Conservation (phyloP, 2,329 filamentous ascomycete species). For the Fusarium sp. region DNA sequence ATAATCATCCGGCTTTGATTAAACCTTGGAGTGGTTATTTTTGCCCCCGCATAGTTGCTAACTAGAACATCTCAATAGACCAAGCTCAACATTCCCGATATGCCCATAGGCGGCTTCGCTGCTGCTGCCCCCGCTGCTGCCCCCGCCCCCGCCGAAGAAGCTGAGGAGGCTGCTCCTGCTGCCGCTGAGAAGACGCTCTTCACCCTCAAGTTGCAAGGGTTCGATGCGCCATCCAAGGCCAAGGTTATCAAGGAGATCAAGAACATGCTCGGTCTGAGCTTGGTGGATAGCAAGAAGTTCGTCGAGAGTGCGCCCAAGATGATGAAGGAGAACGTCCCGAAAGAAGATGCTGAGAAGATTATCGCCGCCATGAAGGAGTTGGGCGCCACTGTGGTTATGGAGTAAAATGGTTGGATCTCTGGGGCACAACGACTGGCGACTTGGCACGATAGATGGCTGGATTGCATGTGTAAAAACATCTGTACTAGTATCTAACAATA, state of each 20-base stretch:
- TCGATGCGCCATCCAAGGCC: slow-evolving; percentile 89
- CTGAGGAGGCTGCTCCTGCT: slow-evolving; percentile 86
- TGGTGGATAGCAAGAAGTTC: slow-evolving; percentile 99
- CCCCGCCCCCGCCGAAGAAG: slow-evolving; percentile 74
- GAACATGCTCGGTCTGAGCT: slow-evolving; percentile 88
- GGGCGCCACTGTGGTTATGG: slow-evolving; percentile 89
- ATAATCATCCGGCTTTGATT: slow-evolving; percentile 26
- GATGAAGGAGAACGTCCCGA: slow-evolving; percentile 98
- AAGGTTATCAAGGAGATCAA: slow-evolving; percentile 99
- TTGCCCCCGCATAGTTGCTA: slow-evolving; percentile 11
- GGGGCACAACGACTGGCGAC: slow-evolving; percentile 32
- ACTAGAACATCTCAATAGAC: slow-evolving; percentile 62
- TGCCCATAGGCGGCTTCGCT: slow-evolving; percentile 92
- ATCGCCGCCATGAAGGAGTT: slow-evolving; percentile 92
- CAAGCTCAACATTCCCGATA: slow-evolving; percentile 96
- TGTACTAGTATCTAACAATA: slow-evolving; percentile 51
- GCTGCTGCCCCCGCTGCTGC: slow-evolving; percentile 71
- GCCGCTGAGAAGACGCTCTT: slow-evolving; percentile 98
- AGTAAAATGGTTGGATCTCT: slow-evolving; percentile 63
- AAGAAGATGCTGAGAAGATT: slow-evolving; percentile 99
- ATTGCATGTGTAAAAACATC: slow-evolving; percentile 52
- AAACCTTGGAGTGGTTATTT: not conserved
- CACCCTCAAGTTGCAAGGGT: slow-evolving; percentile 91
- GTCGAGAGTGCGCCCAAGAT: slow-evolving; percentile 97
- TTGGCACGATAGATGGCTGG: slow-evolving; percentile 47